Conservation (phyloP, 805 yeast species). For the Cyberlindnera saturnus region DNA sequence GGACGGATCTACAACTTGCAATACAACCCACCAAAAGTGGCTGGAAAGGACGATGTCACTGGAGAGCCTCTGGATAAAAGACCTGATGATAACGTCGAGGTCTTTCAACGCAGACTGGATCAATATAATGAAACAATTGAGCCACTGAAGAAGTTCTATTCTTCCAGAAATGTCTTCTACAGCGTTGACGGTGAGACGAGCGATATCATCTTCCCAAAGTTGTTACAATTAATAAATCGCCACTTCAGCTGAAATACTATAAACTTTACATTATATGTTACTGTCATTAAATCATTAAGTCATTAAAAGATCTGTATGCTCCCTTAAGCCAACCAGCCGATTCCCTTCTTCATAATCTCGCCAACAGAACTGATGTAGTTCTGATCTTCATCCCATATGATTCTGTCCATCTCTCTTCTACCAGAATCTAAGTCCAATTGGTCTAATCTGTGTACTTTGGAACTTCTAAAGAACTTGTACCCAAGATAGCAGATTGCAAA, state of each 20-base stretch:
- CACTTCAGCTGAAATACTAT: conserved; percentile 18
- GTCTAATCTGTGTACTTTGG: conserved; percentile 61
- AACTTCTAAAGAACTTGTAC: conserved; percentile 54
- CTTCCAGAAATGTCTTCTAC: conserved; percentile 39
- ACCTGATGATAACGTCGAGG: conserved; percentile 74
- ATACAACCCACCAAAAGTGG: conserved; percentile 82
- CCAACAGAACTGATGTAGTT: conserved; percentile 28
- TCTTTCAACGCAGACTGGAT: conserved; percentile 61
- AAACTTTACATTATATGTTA: too few species aligned
- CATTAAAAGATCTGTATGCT: neutral
- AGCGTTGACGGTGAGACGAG: conserved; percentile 73
- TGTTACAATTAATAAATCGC: conserved; percentile 34
- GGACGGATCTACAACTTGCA: conserved; percentile 84
- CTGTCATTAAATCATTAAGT: neutral
- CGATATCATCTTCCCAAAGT: conserved; percentile 75
- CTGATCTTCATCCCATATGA: conserved; percentile 73
- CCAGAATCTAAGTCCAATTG: conserved; percentile 80
- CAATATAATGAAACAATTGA: conserved; percentile 51
- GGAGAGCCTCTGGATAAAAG: conserved; percentile 82
- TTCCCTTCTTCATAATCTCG: conserved; percentile 22
- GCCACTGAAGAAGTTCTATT: conserved; percentile 65
- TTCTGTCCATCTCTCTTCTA: conserved; percentile 74
- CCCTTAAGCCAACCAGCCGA: conserved; percentile 27
- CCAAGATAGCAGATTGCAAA: conserved; percentile 46
- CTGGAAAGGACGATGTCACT: conserved; percentile 81